Evolutionary conservation across 2,329 filamentous ascomycete species (phyloP), one percentile per base, ranked within the genome.

Genomic region (Cryphonectria radicalis): DNA sequence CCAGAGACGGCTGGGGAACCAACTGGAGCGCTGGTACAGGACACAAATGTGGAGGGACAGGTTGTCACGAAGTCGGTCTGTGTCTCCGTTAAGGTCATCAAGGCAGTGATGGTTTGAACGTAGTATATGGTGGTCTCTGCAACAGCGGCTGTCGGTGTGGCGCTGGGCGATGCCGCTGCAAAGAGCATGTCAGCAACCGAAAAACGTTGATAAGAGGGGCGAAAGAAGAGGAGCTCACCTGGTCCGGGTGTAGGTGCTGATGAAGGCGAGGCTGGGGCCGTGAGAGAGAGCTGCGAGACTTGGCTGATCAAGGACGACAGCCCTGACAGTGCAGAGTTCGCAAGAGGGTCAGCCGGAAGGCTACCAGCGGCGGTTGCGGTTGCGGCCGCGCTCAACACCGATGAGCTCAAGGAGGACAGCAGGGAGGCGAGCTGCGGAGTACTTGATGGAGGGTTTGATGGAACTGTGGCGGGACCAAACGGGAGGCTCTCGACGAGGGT

Each of bases 121-220:
- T 72, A 72, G 68, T 73, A 73, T 32, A 73, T 70, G 25, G 72
- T 73, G 40, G 68, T 72, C 40, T 68, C 50, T 13, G 55, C 72
- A 25, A 60, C 68, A 62, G 66, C 43, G 14, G 43, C 35, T 10
- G 35, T 32, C 17, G 53, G 43, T 28, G 42, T 63, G n/a, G 53
- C 32, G 42, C 55, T 62, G 17, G 65, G 35, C 17, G 32, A 63
- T 8, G 46, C 64, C 66, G 13, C 17, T 28, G 55, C 25, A 28
- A 50, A n/a, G 40, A 60, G 14, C 37, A 32, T 10, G 63, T 73
- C 46, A 73, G 71, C 42, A 14, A 57, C 5, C 3, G 37, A 7
- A 14, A n/a, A 22, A 10, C n/a, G 3, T 46, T n/a, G 14, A 42
- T 13, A 2, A 32, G 11, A 28, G 32, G 10, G 17, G 25, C 13